Evolutionary conservation across 768 basidiomycete genomes (phyloP), one percentile per base, ranked within the genome.

Genomic region (Dentipellis sp.): DNA sequence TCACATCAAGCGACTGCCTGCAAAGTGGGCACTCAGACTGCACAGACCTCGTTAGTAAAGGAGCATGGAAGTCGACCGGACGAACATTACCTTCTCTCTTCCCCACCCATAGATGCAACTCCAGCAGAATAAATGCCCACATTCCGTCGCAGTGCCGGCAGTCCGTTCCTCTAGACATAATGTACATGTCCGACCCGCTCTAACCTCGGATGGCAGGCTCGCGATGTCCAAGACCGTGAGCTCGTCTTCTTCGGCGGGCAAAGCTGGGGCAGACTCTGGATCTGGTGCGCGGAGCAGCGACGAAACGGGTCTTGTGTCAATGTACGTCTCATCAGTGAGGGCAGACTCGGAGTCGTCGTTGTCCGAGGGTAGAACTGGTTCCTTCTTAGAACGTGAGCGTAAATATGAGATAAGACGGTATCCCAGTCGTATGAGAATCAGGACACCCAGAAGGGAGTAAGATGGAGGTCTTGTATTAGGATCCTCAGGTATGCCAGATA

Each of bases 111-210:
- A 82, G 40, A 94, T 89, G 63, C 91, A 94, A 62, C 76, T 82
- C 91, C 91, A 94, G 62, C 91, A 92, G 66, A 93, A 94, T 48
- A 94, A 65, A 68, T 94, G 91, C 0, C 91, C 91, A 61, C 91
- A 94, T 67, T 93, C 91, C 0, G 91, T 94, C 29, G 85, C 81
- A 65, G 84, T 85, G 61, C 82, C 91, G 56, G 84, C 80, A 0
- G 87, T 90, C 62, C 91, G 77, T 67, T 91, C 88, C 62, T 93
- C 91, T 52, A 94, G 70, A 64, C 91, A 94, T 23, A 94, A 75
- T 4, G 90, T 91, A 60, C 91, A 94, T 58, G 77, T 84, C 65
- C 91, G 74, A 9, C 80, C 75, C 10, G 78, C 80, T 53, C 87
- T 74, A 2, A 77, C 58, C 9, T 68, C 72, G 2, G 72, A 62